Base-by-base conservation (phyloP, 805 yeast species). In the Zygoascus flipseniorum region DNA sequence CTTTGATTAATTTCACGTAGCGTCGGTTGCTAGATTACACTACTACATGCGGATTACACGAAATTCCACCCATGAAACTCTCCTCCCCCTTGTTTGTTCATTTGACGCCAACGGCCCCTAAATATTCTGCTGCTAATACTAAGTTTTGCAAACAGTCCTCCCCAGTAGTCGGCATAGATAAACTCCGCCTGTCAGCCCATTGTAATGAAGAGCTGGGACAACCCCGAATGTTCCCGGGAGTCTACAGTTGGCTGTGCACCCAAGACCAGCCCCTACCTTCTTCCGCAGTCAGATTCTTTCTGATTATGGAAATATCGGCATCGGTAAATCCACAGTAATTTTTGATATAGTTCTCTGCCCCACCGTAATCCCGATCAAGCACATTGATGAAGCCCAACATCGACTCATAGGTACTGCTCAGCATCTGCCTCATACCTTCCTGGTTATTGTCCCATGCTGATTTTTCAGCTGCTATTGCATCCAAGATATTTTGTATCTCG, bases 351-450 rank as follows among this genome's bases (percentile, higher is more conserved):
- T 62, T 58, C 6, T 76, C 73, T 16, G 80, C 73, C 0, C 83
- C 80, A 0, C 84, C 86, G 64, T 72, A 85, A 50, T 77, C 72
- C 2, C 62, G 55, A 45, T 78, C 67, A 56, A 87, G 69, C 60
- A 58, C 37, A 71, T 75, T 80, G 43, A 86, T 73, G 1, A 88
- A 76, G 1, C 79, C 76, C 56, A 80, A 69, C 89, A 86, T 83
- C 1, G 86, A 80, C 59, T 84, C 90, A 61, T 81, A 80, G 49
- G 80, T 75, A 3, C 87, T 78, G 56, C 85, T 77, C 52, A 84
- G 68, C 63, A 86, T 68, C 62, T 82, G 83, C 18, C 71, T 68
- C 61, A 83, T 76, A 54, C 86, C 86, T 43, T 81, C 77, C 19
- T 68, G 35, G 50, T 53, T 52, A 48, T 68, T 53, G 72, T 77